A percentile compares a stretch with the other conserved stretches of the same genome.
phyloP scores from a whole-genome alignment of 1,284 basidiomycete genomes.

The Uromyces viciae-fabae region DNA sequence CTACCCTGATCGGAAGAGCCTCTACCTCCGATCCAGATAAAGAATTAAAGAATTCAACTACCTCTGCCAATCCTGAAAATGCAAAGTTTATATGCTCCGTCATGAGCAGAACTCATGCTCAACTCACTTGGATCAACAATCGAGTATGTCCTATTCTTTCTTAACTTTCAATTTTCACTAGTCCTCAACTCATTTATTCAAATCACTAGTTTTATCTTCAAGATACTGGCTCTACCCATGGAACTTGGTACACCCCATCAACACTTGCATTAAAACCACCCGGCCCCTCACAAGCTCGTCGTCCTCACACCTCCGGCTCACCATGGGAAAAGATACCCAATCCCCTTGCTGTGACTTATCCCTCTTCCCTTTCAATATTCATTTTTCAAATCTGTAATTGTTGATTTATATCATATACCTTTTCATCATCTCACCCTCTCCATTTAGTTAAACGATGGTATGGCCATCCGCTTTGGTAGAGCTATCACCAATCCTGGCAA shows the following conservation, averaged over 20 bases:
- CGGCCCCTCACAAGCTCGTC: not conserved
- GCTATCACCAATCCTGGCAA: conserved; percentile 28
- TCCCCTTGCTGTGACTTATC: conserved; percentile 15
- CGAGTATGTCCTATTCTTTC: not conserved
- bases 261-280: not conserved
- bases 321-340: conserved; percentile 20
- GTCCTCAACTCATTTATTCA: not conserved
- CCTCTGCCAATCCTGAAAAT: not conserved
- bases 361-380: not conserved
- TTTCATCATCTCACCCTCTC: not conserved
- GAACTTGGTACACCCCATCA: conserved; percentile 23
- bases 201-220: conserved; percentile 26
- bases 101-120: conserved; percentile 43
- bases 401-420: not conserved
- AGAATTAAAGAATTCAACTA: not conserved
- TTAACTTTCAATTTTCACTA: not conserved
- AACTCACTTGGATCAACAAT: conserved; percentile 31
- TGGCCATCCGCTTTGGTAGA: conserved; percentile 39
- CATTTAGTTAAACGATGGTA: conserved; percentile 24
- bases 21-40: conserved; percentile 14
- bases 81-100: conserved; percentile 32
- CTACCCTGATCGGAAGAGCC: conserved; percentile 36
- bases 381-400: not conserved
- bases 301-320: too few relatives aligned
- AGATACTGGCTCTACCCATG: conserved; percentile 37